Percentiles rank a stretch among this genome's conserved stretches.
Evolutionary conservation across 805 yeast species (phyloP).

Genomic region (Schwanniomyces sp.): DNA sequence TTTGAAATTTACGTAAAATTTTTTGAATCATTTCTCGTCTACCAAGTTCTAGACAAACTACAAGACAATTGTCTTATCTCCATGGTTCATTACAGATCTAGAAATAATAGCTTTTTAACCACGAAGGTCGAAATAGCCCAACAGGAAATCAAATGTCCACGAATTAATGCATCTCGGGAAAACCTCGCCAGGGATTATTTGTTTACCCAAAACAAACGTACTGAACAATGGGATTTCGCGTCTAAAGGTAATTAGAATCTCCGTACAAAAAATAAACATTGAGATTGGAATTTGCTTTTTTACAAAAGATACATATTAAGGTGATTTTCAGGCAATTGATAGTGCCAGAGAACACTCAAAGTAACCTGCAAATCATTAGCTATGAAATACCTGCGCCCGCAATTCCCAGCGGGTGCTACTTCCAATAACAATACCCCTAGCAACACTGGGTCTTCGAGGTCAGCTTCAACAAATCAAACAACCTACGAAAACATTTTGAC

Average conservation of each 20-base stretch:
- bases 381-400: constrained; percentile 25
- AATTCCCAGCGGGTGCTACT: constrained; percentile 18
- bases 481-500: constrained; percentile 4
- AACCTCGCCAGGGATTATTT: not conserved
- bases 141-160: not conserved
- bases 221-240: not conserved
- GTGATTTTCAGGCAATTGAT: not conserved
- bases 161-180: not conserved
- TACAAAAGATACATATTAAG: not conserved
- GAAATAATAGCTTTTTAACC: not conserved
- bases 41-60: no score
- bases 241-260: not conserved
- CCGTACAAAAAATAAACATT: not conserved
- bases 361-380: not conserved
- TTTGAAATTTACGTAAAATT: no score
- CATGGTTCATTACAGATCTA: not conserved
- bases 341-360: not conserved
- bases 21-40: no score
- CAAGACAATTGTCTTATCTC: no score
- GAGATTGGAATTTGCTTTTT: constrained; percentile 1
- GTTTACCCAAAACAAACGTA: not conserved
- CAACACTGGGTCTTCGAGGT: constrained; percentile 4
- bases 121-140: not conserved
- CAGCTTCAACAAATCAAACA: constrained; percentile 9
- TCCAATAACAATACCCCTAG: constrained; percentile 6